These are phyloP conservation scores for Metschnikowia matae DNA, from an alignment of 805 yeast species.

Conservation along the genomic window DNA sequence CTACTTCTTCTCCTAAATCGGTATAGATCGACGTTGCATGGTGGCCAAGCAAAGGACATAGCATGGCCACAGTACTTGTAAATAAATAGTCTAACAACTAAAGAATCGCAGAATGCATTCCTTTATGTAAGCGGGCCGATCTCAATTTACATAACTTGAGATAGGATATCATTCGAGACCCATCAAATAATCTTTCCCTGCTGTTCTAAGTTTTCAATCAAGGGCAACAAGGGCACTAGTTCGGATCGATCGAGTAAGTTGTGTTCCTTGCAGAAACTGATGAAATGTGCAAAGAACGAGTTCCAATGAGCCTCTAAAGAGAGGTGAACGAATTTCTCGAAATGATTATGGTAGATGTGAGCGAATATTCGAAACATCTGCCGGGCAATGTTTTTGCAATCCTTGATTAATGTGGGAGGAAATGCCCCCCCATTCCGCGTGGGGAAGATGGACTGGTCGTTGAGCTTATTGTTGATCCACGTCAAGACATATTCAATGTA, in stretches of 20 bases:
- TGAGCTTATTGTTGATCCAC: conserved; percentile 84
- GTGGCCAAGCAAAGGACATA: neutral
- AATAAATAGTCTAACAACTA: neutral
- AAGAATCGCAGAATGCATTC: neutral
- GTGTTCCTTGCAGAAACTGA: conserved; percentile 82
- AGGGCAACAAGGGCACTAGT: conserved; percentile 67
- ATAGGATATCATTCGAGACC: neutral
- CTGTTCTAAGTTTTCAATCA: conserved; percentile 74
- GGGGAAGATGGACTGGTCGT: conserved; percentile 88
- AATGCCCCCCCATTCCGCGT: conserved; percentile 87
- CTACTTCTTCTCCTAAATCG: conserved; percentile 61
- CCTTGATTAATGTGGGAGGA: conserved; percentile 78
- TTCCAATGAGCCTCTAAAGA: conserved; percentile 97
- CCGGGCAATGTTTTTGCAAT: conserved; percentile 78
- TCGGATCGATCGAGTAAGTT: conserved; percentile 76
- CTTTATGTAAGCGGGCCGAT: neutral
- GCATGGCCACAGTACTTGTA: conserved; percentile 1
- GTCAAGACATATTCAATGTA: conserved; percentile 88
- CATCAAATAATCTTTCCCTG: conserved; percentile 73
- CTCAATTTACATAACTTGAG: neutral
- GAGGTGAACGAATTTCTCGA: conserved; percentile 87
- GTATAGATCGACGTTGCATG: conserved; percentile 1
- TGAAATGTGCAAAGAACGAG: conserved; percentile 91
- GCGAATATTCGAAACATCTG: conserved; percentile 97
- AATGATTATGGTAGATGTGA: conserved; percentile 90